Evolutionary conservation across 257 asterid genomes (phyloP), one percentile per base, ranked within the genome.

Genomic region (Plantago major): DNA sequence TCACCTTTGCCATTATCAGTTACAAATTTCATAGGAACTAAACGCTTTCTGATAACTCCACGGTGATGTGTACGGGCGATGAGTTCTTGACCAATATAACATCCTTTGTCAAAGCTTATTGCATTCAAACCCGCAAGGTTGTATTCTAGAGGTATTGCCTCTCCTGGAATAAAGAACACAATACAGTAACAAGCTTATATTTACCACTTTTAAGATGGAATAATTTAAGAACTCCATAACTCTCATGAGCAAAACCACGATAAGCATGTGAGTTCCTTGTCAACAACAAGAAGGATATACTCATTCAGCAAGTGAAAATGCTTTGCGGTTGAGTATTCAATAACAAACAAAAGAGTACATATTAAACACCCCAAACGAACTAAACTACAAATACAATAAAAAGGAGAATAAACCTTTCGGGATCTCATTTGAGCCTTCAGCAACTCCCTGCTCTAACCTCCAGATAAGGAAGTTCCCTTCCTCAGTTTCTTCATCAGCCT

Each of bases 361-460:
- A 22, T 60, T 28, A 14, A 46, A 71, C 58, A 59, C 18, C 46
- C 42, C 10, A 16, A 10, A 33, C 14, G 60, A 61, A 42, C 37
- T 53, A 37, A 66, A 18, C 17, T 38, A 28, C 13, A 38, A 13
- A 46, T 7, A 37, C 10, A 5, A 55, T 45, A 17, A 6, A 42
- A 52, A 54, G 2, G 8, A 7, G 55, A 47, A 42, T 3, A 40
- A 40, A 90, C 98, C 96, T 84, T 86, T 88, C 16, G 95, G 90
- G 62, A 91, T 88, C 80, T 91, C 98, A 53, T 74, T 52, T 18
- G 98, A 66, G 75, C 98, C 98, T 80, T 88, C 96, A 2, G 98
- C 96, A 51, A 91, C 81, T 66, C 98, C 96, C 71, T 84, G 81
- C 83, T 84, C 96, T 73, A 88, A 74, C 78, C 98, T 88, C 96